Conservation (phyloP, 176 grass and related monocot genomes). For the Eleusine indica region DNA sequence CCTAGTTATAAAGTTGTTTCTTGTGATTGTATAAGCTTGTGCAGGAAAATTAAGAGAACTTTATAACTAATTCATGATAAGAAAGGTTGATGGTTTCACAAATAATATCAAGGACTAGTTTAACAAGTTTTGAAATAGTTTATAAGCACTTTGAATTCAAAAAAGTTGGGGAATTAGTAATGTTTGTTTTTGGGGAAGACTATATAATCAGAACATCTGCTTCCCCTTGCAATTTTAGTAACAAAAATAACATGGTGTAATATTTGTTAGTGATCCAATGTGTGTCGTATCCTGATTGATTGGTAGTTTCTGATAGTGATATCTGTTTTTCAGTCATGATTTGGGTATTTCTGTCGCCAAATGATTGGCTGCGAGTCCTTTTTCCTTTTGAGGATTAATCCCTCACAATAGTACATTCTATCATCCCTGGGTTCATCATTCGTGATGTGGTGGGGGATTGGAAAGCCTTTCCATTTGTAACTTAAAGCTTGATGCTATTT, state of each 20-base stretch:
- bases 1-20: background rate
- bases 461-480: conserved; percentile 10
- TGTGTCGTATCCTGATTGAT: conserved; percentile 34
- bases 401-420: conserved; percentile 6
- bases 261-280: background rate
- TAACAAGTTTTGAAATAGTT: conserved; percentile 1
- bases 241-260: background rate
- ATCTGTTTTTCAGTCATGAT: background rate
- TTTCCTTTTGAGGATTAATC: conserved; percentile 18
- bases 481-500: background rate
- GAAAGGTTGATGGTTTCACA: background rate
- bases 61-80: background rate
- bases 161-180: background rate
- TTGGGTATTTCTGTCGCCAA: conserved; percentile 27
- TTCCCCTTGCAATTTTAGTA: conserved; percentile 15
- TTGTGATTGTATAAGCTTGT: background rate
- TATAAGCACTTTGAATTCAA: background rate
- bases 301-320: conserved; percentile 16
- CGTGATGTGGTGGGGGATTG: conserved; percentile 5
- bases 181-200: background rate
- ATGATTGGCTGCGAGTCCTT: conserved; percentile 17
- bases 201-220: background rate
- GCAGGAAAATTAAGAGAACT: background rate
- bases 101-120: background rate
- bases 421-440: conserved; percentile 22